Evolutionary conservation across 169 alveolate species (phyloP).

Genomic region (Condylostoma magnum): DNA sequence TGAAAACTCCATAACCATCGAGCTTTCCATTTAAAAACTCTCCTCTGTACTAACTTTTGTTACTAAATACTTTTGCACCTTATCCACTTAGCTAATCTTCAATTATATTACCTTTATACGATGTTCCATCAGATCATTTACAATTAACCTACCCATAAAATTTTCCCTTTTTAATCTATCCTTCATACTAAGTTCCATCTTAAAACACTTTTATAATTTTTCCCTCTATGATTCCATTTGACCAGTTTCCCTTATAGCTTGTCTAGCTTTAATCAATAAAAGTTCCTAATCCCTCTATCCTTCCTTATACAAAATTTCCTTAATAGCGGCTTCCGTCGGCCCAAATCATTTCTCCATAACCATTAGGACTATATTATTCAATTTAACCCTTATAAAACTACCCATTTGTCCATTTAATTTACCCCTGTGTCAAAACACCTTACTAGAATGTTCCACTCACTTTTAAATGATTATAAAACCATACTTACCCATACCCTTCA

Average conservation of each 20-base stretch:
- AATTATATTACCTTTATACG: conserved; percentile 73
- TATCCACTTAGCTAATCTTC: conserved; percentile 78
- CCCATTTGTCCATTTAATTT: too few relatives aligned
- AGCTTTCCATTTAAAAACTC: conserved; percentile 78
- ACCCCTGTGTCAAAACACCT: too few relatives aligned
- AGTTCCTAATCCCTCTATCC: conserved; percentile 11
- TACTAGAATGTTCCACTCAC: too few relatives aligned
- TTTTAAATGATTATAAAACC: too few relatives aligned
- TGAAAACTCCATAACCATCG: conserved; percentile 85
- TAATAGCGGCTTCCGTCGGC: conserved; percentile 41
- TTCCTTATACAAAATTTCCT: conserved; percentile 54
- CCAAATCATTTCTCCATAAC: conserved; percentile 58
- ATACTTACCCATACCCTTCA: too few relatives aligned
- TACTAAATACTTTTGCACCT: conserved; percentile 78
- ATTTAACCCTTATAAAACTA: too few relatives aligned
- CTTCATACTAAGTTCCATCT: conserved; percentile 63
- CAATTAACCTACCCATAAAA: conserved; percentile 25
- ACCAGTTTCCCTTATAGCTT: not conserved
- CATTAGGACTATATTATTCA: too few relatives aligned
- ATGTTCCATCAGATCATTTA: conserved; percentile 21
- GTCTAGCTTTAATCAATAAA: not conserved
- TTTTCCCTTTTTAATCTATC: conserved; percentile 50
- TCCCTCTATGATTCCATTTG: conserved; percentile 46
- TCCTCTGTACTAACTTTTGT: conserved; percentile 79
- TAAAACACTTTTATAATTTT: conserved; percentile 58